Evolutionary conservation across 345 rosid species (phyloP).

Genomic region (Linum trigynum): DNA sequence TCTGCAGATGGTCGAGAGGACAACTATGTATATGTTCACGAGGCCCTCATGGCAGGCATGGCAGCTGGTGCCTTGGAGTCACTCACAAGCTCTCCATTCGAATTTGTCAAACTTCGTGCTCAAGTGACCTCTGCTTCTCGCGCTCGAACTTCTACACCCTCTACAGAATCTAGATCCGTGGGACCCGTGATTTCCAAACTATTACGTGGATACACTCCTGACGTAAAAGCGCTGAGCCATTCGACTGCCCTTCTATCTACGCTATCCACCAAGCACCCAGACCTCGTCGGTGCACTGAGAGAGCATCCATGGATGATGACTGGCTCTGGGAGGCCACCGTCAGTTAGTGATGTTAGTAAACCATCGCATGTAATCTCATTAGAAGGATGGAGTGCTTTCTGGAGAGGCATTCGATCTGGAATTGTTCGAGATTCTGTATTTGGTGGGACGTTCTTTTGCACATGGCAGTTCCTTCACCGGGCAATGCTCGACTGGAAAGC

Average conservation of each 20-base stretch:
- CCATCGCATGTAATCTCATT: constrained; percentile 51
- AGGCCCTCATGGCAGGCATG: constrained; percentile 75
- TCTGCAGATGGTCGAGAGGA: constrained; percentile 76
- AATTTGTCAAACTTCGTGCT: constrained; percentile 63
- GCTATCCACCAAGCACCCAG: constrained; percentile 53
- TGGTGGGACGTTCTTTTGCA: constrained; percentile 75
- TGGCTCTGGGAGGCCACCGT: constrained; percentile 84
- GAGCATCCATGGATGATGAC: constrained; percentile 93
- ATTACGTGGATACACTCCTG: constrained; percentile 51
- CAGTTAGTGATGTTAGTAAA: constrained; percentile 55
- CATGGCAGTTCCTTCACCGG: constrained; percentile 75
- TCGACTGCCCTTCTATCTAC: constrained; percentile 62
- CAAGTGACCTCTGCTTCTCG: constrained; percentile 74
- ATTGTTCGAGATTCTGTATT: constrained; percentile 63
- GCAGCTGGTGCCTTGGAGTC: constrained; percentile 77
- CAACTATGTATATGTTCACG: constrained; percentile 49
- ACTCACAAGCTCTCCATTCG: constrained; percentile 60
- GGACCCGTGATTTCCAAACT: constrained; percentile 41
- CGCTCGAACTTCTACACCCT: constrained; percentile 26
- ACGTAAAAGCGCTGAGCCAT: constrained; percentile 50
- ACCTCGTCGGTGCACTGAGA: constrained; percentile 56
- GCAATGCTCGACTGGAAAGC: constrained; percentile 83
- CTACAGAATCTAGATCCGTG: constrained; percentile 22
- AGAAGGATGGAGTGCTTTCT: constrained; percentile 73
- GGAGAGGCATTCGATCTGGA: constrained; percentile 80